Evolutionary conservation across 345 rosid genomes (phyloP).

Genomic region (Rhizophora mangle): DNA sequence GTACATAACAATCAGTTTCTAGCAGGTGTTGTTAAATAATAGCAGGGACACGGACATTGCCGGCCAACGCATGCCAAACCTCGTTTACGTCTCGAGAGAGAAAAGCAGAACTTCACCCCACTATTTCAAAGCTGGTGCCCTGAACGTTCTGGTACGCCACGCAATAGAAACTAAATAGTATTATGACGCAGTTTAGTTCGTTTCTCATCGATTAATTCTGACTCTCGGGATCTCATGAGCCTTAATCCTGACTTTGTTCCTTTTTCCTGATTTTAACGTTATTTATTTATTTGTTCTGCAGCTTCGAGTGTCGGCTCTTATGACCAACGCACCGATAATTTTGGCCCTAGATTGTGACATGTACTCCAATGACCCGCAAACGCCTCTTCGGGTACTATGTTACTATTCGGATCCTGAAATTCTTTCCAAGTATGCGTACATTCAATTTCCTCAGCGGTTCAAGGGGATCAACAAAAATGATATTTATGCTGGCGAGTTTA

Average conservation of each 20-base stretch:
- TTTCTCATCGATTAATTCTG: too few relatives aligned
- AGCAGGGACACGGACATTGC: constrained; percentile 36
- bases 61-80: constrained; percentile 47
- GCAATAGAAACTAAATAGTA: too few relatives aligned
- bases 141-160: constrained; percentile 49
- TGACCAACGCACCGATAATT: constrained; percentile 68
- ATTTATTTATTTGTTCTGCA: constrained; percentile 13
- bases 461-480: constrained; percentile 51
- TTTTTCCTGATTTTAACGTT: background rate
- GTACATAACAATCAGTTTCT: background rate
- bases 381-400: constrained; percentile 51
- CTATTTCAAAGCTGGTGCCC: constrained; percentile 83
- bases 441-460: constrained; percentile 75
- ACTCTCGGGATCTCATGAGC: too few relatives aligned
- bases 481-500: constrained; percentile 44
- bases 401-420: constrained; percentile 42
- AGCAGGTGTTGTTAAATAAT: constrained; percentile 46
- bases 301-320: constrained; percentile 66
- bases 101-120: constrained; percentile 51
- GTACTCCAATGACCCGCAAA: constrained; percentile 64
- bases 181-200: too few relatives aligned
- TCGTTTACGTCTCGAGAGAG: constrained; percentile 63
- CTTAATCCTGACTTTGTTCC: background rate
- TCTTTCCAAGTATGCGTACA: constrained; percentile 27
- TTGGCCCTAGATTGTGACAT: constrained; percentile 80